Base-by-base conservation (phyloP, 352 stramenopile genomes). In the Ophiocytium majus region DNA sequence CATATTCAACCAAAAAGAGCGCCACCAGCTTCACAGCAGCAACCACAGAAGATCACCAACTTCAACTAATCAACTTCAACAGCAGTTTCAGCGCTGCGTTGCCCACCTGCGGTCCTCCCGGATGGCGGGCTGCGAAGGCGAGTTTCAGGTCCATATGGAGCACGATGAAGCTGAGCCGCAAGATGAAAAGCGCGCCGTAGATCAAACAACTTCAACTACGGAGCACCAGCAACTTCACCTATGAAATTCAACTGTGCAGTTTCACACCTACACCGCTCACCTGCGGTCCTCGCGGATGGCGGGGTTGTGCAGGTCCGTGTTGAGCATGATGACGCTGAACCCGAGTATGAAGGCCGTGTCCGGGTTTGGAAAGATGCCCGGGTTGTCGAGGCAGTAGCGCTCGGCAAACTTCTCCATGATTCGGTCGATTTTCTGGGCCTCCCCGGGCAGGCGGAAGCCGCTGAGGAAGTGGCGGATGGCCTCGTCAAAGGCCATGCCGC, bases 341-440 rank as follows among this genome's bases (percentile, higher is more conserved):
- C 94, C 95, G 43, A 99, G 89, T 86, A 99, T 98, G 86, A 99
- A 99, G n/a, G 82, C 85, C 63, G 84, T 81, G 35, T 88, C 80
- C 17, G 84, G 76, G 37, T 83, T 85, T 0, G 78, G 84, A 43
- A 88, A 88, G 10, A 88, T 71, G 33, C 50, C 76, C 31, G 84
- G 80, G 74, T 88, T 88, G 34, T 88, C 43, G n/a, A 83, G 79
- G 71, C 83, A 97, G 92, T 93, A 98, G 31, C 92, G 92, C 89
- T 99, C 96, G 0, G 98, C 97, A 90, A 99, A 99, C 86, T 98
- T 98, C 88, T 99, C 97, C 96, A 99, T 99, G 86, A 99, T 99
- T 37, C 98, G 96, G 91, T 99, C 98, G 90, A 99, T 99, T 91
- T 99, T 99, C 89, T 99, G 97, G 0, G 97, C 97, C 90, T 99